Base-by-base conservation (phyloP, 345 rosid genomes). In the Gossypium sturtianum region DNA sequence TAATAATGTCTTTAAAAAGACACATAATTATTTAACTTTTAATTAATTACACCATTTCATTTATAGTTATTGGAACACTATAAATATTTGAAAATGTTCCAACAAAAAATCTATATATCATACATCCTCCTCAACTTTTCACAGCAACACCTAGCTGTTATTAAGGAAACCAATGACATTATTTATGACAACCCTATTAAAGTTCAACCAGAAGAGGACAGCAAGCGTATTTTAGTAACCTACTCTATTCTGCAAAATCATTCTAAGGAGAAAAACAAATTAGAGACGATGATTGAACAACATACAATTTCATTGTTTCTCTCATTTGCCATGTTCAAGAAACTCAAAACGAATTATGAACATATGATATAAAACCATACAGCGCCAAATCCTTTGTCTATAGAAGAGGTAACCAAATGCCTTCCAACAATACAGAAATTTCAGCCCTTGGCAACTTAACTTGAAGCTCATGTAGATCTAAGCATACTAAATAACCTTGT, bases 381-480 rank as follows among this genome's bases (percentile, higher is more conserved):
- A 66, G 71, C n/a, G 22, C 56, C 70, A 65, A 45, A 47, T 22
- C 12, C 19, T 22, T 27, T 22, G 17, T 22, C 22, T 12, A 63
- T 2, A 47, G 8, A 22, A 66, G 59, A 49, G 27, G 61, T 19
- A 70, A 70, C 45, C 23, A 29, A 34, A 66, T 43, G 51, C 47
- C 15, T 11, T 65, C 69, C 69, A 44, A 20, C 52, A 20, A 44
- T 44, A 44, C 10, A 19, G 53, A 44, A 61, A 34, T 34, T 9
- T 61, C 6, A 64, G n/a, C 19, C 68, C 68, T 17, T 16, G 66
- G 47, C 66, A 63, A 63, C 67, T 63, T 16, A 64, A 64, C 49
- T n/a, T 38, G 25, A 64, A 66, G 38, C 34, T 44, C 34, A 47
- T 47, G 62, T 38, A 4, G 61, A 48, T 47, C 25, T 17, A 53